Evolutionary conservation across 2,329 filamentous ascomycete species (phyloP).

Genomic region (Pseudogymnoascus sp.): DNA sequence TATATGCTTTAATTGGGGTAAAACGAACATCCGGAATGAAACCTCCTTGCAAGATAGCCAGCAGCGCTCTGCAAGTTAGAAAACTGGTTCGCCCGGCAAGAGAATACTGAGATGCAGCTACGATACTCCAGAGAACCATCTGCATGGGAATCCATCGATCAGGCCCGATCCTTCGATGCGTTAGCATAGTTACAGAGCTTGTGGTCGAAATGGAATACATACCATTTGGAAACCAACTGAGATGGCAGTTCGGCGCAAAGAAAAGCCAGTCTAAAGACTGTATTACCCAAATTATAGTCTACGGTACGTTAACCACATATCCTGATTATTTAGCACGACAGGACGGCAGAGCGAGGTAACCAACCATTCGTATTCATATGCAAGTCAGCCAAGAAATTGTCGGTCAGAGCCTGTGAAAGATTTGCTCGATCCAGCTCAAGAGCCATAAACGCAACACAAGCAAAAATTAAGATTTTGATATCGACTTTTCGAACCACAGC

Average conservation of each 20-base stretch:
- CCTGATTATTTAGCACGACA: background rate
- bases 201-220: constrained; percentile 44
- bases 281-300: constrained; percentile 41
- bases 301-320: constrained; percentile 7
- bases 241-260: constrained; percentile 48
- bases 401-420: constrained; percentile 48
- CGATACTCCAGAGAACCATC: constrained; percentile 44
- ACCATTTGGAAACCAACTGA: constrained; percentile 39
- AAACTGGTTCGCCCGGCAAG: constrained; percentile 29
- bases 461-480: constrained; percentile 27
- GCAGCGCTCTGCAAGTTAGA: constrained; percentile 18
- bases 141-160: constrained; percentile 45
- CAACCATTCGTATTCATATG: constrained; percentile 37
- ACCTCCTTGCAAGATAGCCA: constrained; percentile 23
- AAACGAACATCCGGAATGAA: constrained; percentile 34
- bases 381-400: constrained; percentile 52
- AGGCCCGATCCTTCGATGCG: constrained; percentile 44
- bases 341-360: background rate
- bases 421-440: constrained; percentile 55
- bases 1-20: constrained; percentile 45
- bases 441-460: constrained; percentile 50
- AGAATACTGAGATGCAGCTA: constrained; percentile 43
- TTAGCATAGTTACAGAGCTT: constrained; percentile 53
- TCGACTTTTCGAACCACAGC: constrained; percentile 25
- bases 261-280: constrained; percentile 32